A percentile compares a stretch with the other conserved stretches of the same genome.
phyloP scores from a whole-genome alignment of 441 rosid genomes.

The Gossypium schwendimanii region DNA sequence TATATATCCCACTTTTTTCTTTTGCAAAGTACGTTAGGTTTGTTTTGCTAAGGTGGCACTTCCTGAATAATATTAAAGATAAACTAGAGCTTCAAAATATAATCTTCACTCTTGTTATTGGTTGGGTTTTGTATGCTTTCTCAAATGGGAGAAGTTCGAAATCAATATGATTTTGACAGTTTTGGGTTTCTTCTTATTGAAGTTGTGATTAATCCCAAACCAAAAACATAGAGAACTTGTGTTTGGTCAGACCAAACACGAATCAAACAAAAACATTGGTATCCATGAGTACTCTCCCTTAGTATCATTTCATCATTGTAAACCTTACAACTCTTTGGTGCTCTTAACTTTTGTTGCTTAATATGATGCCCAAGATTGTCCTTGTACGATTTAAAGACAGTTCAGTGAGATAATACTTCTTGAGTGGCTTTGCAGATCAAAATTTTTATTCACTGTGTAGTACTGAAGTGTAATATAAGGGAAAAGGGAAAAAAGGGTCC shows the following conservation, averaged over 20 bases:
- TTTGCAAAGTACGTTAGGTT: neutral
- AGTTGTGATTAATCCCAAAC: neutral
- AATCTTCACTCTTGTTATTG: neutral
- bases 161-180: neutral
- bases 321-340: neutral
- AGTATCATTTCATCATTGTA: neutral
- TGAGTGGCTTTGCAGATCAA: neutral
- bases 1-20: neutral
- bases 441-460: neutral
- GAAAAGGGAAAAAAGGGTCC: neutral
- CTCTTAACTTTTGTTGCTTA: neutral
- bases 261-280: neutral
- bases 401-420: neutral
- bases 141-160: neutral
- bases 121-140: neutral
- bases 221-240: neutral
- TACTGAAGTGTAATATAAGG: neutral
- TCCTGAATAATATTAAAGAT: neutral
- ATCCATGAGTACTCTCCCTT: neutral
- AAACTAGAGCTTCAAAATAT: neutral
- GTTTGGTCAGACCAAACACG: neutral
- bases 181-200: neutral
- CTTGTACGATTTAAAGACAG: neutral
- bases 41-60: neutral
- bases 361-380: neutral